These are phyloP conservation scores for Daldinia decipiens DNA, from an alignment of 495 filamentous ascomycete species.

Conservation along the genomic window DNA sequence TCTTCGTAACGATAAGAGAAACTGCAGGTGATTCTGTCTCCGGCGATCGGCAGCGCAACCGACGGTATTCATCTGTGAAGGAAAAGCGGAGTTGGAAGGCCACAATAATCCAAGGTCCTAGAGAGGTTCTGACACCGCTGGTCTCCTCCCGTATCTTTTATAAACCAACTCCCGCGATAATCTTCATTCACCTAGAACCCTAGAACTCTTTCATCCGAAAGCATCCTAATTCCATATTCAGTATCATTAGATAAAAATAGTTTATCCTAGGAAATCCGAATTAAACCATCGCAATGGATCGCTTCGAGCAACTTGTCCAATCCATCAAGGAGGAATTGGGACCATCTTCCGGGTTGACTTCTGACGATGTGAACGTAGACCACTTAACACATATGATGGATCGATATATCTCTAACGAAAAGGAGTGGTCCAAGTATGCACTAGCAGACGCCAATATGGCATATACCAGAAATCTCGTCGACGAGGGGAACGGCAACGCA, in stretches of 20 bases:
- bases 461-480: constrained; percentile 90
- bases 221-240: constrained; percentile 12
- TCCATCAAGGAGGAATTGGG: constrained; percentile 77
- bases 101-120: constrained; percentile 13
- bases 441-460: constrained; percentile 68
- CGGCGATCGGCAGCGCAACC: constrained; percentile 37
- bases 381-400: constrained; percentile 75
- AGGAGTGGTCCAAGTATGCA: constrained; percentile 79
- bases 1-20: constrained; percentile 32
- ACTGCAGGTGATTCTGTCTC: constrained; percentile 35
- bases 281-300: constrained; percentile 47
- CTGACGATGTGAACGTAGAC: constrained; percentile 77
- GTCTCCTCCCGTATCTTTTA: constrained; percentile 18
- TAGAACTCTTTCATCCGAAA: constrained; percentile 6
- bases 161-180: constrained; percentile 22
- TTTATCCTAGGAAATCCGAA: constrained; percentile 9
- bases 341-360: constrained; percentile 80
- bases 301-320: constrained; percentile 77
- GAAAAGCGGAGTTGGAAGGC: constrained; percentile 40
- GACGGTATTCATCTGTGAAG: constrained; percentile 12
- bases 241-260: constrained; percentile 11
- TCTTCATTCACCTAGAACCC: constrained; percentile 23
- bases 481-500: constrained; percentile 89
- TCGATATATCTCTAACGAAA: constrained; percentile 69
- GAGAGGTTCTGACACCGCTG: constrained; percentile 28